Evolutionary conservation across 139 green algal genomes (phyloP).

Genomic region (Chlamydomonas incerta): DNA sequence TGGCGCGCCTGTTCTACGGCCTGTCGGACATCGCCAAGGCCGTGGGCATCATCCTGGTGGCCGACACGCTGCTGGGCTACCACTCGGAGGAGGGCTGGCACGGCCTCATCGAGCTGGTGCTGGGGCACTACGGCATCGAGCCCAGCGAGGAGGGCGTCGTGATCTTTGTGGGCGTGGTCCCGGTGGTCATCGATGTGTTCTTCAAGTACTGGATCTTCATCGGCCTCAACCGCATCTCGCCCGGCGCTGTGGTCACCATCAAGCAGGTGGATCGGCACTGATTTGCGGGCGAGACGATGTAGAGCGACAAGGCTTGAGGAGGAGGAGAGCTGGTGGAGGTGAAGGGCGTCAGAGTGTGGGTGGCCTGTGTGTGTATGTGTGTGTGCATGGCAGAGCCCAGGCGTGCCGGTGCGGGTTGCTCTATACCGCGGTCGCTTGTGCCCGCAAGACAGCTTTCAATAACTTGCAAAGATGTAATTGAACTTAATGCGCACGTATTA

Average conservation of each 20-base stretch:
- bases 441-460: no score
- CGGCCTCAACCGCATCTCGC: conserved; percentile 84
- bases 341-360: neutral
- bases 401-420: no score
- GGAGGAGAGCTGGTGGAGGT: neutral
- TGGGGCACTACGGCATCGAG: conserved; percentile 85
- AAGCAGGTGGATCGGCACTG: conserved; percentile 88
- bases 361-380: no score
- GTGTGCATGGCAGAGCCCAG: no score
- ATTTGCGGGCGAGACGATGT: no score
- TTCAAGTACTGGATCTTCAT: conserved; percentile 97
- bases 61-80: conserved; percentile 92
- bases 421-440: no score
- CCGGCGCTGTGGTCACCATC: conserved; percentile 86
- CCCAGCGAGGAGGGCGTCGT: conserved; percentile 69
- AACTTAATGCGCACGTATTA: no score
- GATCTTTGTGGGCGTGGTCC: conserved; percentile 81
- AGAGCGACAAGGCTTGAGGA: no score
- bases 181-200: conserved; percentile 86
- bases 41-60: conserved; percentile 91
- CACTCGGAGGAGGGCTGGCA: conserved; percentile 96
- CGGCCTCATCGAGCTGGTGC: conserved; percentile 79
- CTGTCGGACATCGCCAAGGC: conserved; percentile 93
- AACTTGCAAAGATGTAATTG: no score
- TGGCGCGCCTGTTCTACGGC: conserved; percentile 84